These are phyloP conservation scores for Sclerotinia trifoliorum DNA, from an alignment of 2,329 filamentous ascomycete species.

Conservation along the genomic window DNA sequence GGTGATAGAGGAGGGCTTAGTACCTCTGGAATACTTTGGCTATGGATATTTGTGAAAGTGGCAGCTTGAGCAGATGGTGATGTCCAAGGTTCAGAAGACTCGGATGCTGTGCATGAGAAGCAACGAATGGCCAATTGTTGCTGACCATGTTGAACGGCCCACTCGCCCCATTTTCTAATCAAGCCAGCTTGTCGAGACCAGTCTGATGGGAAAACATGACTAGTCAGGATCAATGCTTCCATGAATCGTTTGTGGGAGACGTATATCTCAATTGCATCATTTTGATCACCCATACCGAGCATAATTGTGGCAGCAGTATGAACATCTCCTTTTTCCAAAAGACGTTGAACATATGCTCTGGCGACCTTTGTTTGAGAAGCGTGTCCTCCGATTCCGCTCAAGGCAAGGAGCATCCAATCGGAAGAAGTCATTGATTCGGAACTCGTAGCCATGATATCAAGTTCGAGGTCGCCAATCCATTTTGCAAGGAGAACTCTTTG, in stretches of 20 bases:
- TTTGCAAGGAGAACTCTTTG: conserved; percentile 81
- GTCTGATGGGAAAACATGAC: conserved; percentile 75
- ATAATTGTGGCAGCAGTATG: conserved; percentile 92
- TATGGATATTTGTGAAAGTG: conserved; percentile 56
- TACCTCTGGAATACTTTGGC: conserved; percentile 58
- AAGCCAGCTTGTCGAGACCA: conserved; percentile 90
- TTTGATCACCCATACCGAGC: conserved; percentile 85
- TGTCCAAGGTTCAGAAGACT: conserved; percentile 82
- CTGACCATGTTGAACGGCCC: conserved; percentile 81
- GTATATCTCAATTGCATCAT: conserved; percentile 95
- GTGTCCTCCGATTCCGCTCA: conserved; percentile 80
- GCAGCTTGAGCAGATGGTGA: conserved; percentile 74
- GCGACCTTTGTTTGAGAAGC: conserved; percentile 86
- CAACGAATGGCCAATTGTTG: conserved; percentile 88
- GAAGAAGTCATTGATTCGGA: conserved; percentile 87
- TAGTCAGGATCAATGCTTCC: conserved; percentile 88
- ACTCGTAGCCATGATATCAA: conserved; percentile 75
- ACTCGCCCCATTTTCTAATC: conserved; percentile 91
- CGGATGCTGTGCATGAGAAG: conserved; percentile 85
- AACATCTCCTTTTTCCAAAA: conserved; percentile 85
- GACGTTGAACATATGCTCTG: conserved; percentile 83
- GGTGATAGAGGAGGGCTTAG: conserved; percentile 74
- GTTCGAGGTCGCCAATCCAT: conserved; percentile 85
- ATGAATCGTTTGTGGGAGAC: conserved; percentile 87
- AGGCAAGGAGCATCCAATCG: conserved; percentile 94